These are phyloP conservation scores for Triadica sebifera DNA, from an alignment of 345 rosid genomes.

Conservation along the genomic window DNA sequence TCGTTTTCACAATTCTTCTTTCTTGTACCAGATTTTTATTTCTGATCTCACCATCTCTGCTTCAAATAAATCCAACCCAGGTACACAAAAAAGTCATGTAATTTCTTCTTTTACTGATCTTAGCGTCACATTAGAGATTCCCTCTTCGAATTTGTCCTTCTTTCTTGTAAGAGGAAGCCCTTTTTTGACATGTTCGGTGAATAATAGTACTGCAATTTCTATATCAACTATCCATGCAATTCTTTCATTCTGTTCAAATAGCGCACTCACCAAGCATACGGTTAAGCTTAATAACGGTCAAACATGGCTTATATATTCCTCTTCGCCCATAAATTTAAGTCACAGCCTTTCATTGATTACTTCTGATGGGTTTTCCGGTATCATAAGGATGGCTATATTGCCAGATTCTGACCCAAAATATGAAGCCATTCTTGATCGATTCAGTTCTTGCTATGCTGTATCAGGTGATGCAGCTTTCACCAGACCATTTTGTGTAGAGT, in stretches of 20 bases:
- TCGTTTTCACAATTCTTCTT: constrained; percentile 53
- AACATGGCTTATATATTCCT: constrained; percentile 79
- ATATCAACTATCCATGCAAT: constrained; percentile 79
- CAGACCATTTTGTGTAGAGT: constrained; percentile 68
- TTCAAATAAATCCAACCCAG: constrained; percentile 30
- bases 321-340: constrained; percentile 56
- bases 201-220: constrained; percentile 38
- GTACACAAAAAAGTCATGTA: constrained; percentile 40
- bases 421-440: constrained; percentile 68
- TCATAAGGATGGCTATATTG: constrained; percentile 55
- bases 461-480: constrained; percentile 73
- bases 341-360: constrained; percentile 45
- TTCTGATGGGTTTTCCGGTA: constrained; percentile 56
- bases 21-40: constrained; percentile 57
- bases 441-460: constrained; percentile 74
- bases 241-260: constrained; percentile 47
- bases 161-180: constrained; percentile 88
- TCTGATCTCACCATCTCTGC: constrained; percentile 72
- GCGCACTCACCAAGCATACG: constrained; percentile 57
- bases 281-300: constrained; percentile 69
- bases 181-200: constrained; percentile 62
- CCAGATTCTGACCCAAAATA: constrained; percentile 43
- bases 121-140: constrained; percentile 71
- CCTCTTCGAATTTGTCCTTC: constrained; percentile 67
- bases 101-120: constrained; percentile 75